Conservation (phyloP, 345 rosid genomes). For the Eucalyptus brandiana region DNA sequence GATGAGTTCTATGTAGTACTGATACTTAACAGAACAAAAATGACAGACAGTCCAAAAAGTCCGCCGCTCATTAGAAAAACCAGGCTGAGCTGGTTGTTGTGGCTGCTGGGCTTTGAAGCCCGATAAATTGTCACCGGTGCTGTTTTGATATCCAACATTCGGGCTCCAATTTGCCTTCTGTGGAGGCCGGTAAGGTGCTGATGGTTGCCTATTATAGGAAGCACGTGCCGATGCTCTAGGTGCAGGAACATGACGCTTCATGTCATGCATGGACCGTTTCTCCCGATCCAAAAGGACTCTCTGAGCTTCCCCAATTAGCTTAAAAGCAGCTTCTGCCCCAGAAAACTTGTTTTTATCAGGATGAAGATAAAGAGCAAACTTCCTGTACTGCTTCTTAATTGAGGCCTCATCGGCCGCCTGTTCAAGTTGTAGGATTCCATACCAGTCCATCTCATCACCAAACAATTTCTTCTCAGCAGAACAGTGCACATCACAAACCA, state of each 20-base stretch:
- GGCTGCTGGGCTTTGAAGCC: conserved; percentile 18
- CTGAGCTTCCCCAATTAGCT: conserved; percentile 80
- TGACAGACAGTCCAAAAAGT: conserved; percentile 75
- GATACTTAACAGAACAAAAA: conserved; percentile 38
- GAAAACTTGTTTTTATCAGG: conserved; percentile 91
- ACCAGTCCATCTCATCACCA: conserved; percentile 83
- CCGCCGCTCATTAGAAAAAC: conserved; percentile 6
- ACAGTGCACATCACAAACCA: conserved; percentile 87
- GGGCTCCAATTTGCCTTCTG: conserved; percentile 8
- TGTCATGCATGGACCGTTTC: conserved; percentile 50
- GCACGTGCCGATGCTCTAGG: neutral
- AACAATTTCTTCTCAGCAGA: conserved; percentile 36
- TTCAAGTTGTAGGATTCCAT: conserved; percentile 67
- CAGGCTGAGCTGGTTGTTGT: conserved; percentile 25
- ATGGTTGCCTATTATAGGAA: neutral
- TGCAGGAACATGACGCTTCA: conserved; percentile 14
- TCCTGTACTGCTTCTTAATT: conserved; percentile 81
- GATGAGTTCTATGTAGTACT: conserved; percentile 20
- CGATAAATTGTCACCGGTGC: conserved; percentile 2
- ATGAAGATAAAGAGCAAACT: conserved; percentile 78
- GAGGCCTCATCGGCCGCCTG: conserved; percentile 45
- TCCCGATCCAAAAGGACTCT: conserved; percentile 58
- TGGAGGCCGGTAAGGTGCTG: conserved; percentile 16
- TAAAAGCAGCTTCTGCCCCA: conserved; percentile 93
- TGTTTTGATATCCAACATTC: conserved; percentile 8